Conservation (phyloP, 2,329 filamentous ascomycete species). For the Alternaria gansuensis region DNA sequence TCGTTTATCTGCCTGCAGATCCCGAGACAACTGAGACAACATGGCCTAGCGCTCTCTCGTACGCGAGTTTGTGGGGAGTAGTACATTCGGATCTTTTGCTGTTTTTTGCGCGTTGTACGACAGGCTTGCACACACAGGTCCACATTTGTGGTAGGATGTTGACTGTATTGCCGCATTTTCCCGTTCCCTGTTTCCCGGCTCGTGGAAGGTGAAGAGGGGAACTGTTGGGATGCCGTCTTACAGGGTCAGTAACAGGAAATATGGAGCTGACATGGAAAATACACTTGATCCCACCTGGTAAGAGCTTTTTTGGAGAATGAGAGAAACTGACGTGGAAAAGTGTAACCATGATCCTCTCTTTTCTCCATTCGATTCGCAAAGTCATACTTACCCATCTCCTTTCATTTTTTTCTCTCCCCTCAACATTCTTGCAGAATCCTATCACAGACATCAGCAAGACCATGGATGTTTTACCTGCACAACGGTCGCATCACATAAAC, state of each 20-base stretch:
- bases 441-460: background rate
- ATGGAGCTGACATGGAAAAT: background rate
- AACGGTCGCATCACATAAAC: conserved; percentile 22
- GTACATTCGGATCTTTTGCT: conserved; percentile 25
- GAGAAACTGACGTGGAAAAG: background rate
- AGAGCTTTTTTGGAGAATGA: background rate
- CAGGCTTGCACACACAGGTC: conserved; percentile 23
- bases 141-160: background rate
- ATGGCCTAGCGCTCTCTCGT: conserved; percentile 21
- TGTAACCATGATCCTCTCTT: too few relatives aligned
- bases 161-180: background rate
- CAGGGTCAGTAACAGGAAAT: background rate
- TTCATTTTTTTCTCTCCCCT: background rate
- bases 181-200: conserved; percentile 28
- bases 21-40: conserved; percentile 44
- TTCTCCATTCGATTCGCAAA: background rate
- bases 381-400: background rate
- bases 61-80: conserved; percentile 32
- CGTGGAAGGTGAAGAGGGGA: conserved; percentile 9
- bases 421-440: background rate
- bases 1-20: conserved; percentile 40
- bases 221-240: background rate
- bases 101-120: conserved; percentile 9
- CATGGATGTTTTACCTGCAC: background rate
- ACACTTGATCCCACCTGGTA: background rate